Conservation (phyloP, 1,284 basidiomycete species). For the Tilletiopsis washingtonensis region DNA sequence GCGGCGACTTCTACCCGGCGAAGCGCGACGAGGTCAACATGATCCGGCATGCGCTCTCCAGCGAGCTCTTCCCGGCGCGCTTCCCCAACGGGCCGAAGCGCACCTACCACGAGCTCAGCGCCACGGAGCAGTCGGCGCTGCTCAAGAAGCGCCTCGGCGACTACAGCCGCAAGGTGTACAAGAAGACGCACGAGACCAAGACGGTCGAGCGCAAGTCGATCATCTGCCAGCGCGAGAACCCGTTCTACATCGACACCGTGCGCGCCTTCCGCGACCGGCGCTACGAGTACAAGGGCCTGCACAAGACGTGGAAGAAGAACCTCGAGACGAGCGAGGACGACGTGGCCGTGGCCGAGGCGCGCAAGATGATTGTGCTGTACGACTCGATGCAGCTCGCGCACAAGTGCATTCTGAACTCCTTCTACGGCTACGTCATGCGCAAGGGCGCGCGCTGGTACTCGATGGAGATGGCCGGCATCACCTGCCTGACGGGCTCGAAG, state of each 20-base stretch:
- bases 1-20: slow-evolving; percentile 96
- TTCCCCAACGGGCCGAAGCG: slow-evolving; percentile 65
- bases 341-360: slow-evolving; percentile 77
- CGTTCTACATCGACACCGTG: slow-evolving; percentile 98
- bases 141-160: slow-evolving; percentile 95
- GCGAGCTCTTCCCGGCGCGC: slow-evolving; percentile 83
- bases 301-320: slow-evolving; percentile 99
- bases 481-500: slow-evolving; percentile 93
- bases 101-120: slow-evolving; percentile 75
- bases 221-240: slow-evolving; percentile 96
- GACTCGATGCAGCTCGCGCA: slow-evolving; percentile 99
- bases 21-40: slow-evolving; percentile 98
- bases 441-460: slow-evolving; percentile 99
- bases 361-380: slow-evolving; percentile 99
- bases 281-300: slow-evolving; percentile 97
- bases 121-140: slow-evolving; percentile 79
- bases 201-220: slow-evolving; percentile 90
- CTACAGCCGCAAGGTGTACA: slow-evolving; percentile 97
- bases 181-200: slow-evolving; percentile 97
- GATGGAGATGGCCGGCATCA: slow-evolving; percentile 99
- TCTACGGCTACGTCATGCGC: slow-evolving; percentile 99
- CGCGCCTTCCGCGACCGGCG: slow-evolving; percentile 93
- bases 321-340: slow-evolving; percentile 67
- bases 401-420: slow-evolving; percentile 99
- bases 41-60: slow-evolving; percentile 93